A percentile compares a stretch with the other conserved stretches of the same genome.
These are phyloP conservation scores for Aphanocladium album DNA, from an alignment of 2,329 filamentous ascomycete genomes.

Conservation along the genomic window DNA sequence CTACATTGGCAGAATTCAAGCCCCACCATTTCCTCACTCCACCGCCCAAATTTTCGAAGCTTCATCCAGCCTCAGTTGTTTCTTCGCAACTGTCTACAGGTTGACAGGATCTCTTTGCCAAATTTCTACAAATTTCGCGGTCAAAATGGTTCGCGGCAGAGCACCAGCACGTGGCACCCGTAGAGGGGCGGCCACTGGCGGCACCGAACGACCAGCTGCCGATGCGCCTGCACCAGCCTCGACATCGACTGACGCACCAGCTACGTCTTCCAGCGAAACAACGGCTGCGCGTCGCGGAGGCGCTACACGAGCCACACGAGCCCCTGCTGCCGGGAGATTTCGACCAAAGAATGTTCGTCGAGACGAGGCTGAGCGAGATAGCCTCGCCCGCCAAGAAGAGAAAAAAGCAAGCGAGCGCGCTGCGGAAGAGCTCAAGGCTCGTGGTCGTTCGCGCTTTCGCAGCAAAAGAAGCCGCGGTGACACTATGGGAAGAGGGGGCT, in stretches of 20 bases:
- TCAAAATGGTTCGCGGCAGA: constrained; percentile 30
- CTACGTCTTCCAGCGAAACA: constrained; percentile 15
- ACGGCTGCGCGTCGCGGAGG: constrained; percentile 7
- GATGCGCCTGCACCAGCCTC: constrained; percentile 15
- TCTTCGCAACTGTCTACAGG: background rate
- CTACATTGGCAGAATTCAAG: constrained; percentile 26
- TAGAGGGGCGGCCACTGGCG: constrained; percentile 25
- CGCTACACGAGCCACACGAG: constrained; percentile 29
- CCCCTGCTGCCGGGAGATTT: constrained; percentile 36
- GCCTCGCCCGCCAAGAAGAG: constrained; percentile 39
- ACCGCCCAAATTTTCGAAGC: constrained; percentile 25
- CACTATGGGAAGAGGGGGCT: constrained; percentile 38
- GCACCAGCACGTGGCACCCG: constrained; percentile 27
- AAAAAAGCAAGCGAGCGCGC: constrained; percentile 37
- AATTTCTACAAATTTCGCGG: background rate
- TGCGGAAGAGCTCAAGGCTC: constrained; percentile 34
- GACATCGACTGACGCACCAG: constrained; percentile 15
- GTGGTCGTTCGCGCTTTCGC: constrained; percentile 35
- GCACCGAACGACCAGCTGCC: constrained; percentile 19
- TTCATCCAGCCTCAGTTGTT: constrained; percentile 17
- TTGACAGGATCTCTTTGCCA: background rate
- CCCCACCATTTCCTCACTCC: constrained; percentile 28
- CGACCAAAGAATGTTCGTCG: constrained; percentile 44
- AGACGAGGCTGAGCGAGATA: constrained; percentile 46
- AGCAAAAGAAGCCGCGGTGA: constrained; percentile 40